Conservation (phyloP, 1,139 yeast species). For the Petasospora rhodanensis region DNA sequence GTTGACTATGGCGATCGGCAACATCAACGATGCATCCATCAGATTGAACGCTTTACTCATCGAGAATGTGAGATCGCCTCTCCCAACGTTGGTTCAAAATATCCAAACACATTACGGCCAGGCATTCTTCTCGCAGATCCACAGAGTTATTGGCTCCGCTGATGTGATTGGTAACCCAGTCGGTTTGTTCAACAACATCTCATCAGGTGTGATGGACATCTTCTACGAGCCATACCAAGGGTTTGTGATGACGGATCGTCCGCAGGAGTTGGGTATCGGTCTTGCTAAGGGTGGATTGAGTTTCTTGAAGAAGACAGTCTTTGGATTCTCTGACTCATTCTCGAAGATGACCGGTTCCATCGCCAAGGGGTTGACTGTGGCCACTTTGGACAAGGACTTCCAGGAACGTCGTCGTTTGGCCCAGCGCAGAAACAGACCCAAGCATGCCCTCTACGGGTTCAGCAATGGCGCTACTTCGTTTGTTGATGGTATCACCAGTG, state of each 20-base stretch:
- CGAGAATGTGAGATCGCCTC: slow-evolving; percentile 85
- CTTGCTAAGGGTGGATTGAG: slow-evolving; percentile 94
- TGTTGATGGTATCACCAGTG: slow-evolving; percentile 81
- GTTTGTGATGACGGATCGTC: slow-evolving; percentile 86
- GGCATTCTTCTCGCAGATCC: slow-evolving; percentile 86
- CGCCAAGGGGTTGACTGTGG: slow-evolving; percentile 90
- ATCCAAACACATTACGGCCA: slow-evolving; percentile 87
- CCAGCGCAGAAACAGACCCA: slow-evolving; percentile 73
- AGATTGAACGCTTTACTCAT: slow-evolving; percentile 80
- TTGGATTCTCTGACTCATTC: slow-evolving; percentile 90
- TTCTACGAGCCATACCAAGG: slow-evolving; percentile 98
- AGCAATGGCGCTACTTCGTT: slow-evolving; percentile 87
- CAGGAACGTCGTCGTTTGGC: slow-evolving; percentile 77
- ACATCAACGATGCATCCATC: slow-evolving; percentile 95
- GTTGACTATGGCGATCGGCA: slow-evolving; percentile 94
- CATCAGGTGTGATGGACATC: slow-evolving; percentile 93
- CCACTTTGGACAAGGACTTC: slow-evolving; percentile 80
- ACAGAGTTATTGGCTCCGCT: slow-evolving; percentile 92
- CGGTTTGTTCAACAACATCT: slow-evolving; percentile 85
- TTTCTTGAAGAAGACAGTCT: slow-evolving; percentile 89
- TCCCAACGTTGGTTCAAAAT: slow-evolving; percentile 67
- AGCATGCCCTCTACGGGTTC: slow-evolving; percentile 85
- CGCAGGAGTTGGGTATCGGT: slow-evolving; percentile 93
- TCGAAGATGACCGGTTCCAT: slow-evolving; percentile 90
- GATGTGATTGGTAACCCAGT: slow-evolving; percentile 97